These are phyloP conservation scores for Metarhizium sp. DNA, from an alignment of 2,329 filamentous ascomycete genomes.

Conservation along the genomic window DNA sequence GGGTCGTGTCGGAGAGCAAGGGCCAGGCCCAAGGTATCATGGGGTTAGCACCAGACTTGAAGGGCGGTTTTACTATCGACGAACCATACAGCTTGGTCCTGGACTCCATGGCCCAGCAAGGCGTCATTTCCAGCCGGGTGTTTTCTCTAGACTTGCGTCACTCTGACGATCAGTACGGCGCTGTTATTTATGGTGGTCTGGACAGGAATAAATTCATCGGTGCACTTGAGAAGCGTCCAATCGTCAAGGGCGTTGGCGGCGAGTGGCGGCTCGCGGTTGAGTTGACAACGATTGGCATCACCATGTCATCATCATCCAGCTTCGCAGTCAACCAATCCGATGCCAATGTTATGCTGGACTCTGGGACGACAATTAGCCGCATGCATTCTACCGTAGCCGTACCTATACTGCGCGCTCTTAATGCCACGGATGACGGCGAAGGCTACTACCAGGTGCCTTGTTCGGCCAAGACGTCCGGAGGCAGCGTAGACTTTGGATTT, in stretches of 20 bases:
- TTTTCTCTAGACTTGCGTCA: slow-evolving; percentile 43
- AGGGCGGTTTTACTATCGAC: slow-evolving; percentile 25
- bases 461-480: slow-evolving; percentile 21
- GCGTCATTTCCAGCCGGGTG: slow-evolving; percentile 37
- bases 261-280: slow-evolving; percentile 27
- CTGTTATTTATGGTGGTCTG: slow-evolving; percentile 44
- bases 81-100: slow-evolving; percentile 44
- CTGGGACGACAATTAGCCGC: slow-evolving; percentile 39
- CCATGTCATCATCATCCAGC: slow-evolving; percentile 12
- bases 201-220: slow-evolving; percentile 44
- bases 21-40: slow-evolving; percentile 43
- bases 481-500: slow-evolving; percentile 41
- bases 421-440: slow-evolving; percentile 26
- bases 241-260: slow-evolving; percentile 27
- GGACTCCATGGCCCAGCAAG: slow-evolving; percentile 36
- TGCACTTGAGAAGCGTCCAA: slow-evolving; percentile 30
- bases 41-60: slow-evolving; percentile 35
- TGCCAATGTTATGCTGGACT: slow-evolving; percentile 39
- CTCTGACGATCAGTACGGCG: slow-evolving; percentile 31
- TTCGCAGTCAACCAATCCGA: slow-evolving; percentile 21
- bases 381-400: slow-evolving; percentile 33
- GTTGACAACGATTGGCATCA: slow-evolving; percentile 22
- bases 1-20: slow-evolving; percentile 34
- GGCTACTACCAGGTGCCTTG: slow-evolving; percentile 39
- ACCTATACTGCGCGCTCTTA: slow-evolving; percentile 33